These are phyloP conservation scores for Chlamydomonas asymmetrica DNA, from an alignment of 139 green algal species.

Conservation along the genomic window DNA sequence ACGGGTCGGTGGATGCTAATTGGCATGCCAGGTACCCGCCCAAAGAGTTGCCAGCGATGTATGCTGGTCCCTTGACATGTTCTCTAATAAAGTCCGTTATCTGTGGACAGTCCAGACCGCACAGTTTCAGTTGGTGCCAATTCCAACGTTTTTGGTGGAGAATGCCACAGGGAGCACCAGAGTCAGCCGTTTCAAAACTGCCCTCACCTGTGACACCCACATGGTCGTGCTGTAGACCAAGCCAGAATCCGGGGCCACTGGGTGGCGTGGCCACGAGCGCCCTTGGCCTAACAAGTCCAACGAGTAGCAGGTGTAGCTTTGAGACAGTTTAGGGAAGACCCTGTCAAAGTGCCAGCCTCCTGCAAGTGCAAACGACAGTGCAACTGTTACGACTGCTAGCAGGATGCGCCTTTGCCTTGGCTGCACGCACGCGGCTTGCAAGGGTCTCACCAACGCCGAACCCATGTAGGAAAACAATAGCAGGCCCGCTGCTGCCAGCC, in stretches of 20 bases:
- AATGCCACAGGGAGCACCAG: too few species aligned
- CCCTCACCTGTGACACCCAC: slow-evolving; percentile 57
- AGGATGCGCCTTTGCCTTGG: background rate
- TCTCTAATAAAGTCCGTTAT: slow-evolving; percentile 37
- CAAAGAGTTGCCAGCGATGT: slow-evolving; percentile 44
- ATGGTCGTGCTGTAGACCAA: slow-evolving; percentile 42
- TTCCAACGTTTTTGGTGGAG: too few species aligned
- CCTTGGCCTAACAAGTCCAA: background rate
- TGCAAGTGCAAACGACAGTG: background rate
- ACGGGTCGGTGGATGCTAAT: slow-evolving; percentile 43
- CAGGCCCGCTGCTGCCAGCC: background rate
- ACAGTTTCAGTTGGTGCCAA: too few species aligned
- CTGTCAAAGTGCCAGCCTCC: background rate
- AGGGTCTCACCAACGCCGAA: background rate
- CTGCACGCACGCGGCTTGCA: too few species aligned
- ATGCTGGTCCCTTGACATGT: slow-evolving; percentile 38
- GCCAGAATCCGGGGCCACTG: slow-evolving; percentile 1
- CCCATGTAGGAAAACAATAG: background rate
- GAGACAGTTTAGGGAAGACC: background rate
- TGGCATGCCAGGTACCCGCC: slow-evolving; percentile 50
- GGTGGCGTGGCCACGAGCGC: background rate
- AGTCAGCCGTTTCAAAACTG: too few species aligned
- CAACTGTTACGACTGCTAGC: background rate
- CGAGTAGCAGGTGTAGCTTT: background rate
- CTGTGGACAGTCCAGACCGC: too few species aligned